These are phyloP conservation scores for Heterobasidion parviporum DNA, from an alignment of 1,284 basidiomycete species.

Conservation along the genomic window DNA sequence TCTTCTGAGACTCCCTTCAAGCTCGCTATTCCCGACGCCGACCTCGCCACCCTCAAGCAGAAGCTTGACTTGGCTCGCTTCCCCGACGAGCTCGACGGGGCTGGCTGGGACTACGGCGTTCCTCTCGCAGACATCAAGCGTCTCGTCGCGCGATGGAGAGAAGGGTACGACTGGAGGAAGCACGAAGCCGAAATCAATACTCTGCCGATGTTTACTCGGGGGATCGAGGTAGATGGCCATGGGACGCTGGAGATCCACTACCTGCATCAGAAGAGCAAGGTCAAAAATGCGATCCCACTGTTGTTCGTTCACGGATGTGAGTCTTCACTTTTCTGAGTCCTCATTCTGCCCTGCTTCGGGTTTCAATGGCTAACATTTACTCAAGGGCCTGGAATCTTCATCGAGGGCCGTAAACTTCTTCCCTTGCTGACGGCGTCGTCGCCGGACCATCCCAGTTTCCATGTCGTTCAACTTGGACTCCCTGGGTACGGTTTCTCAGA, in stretches of 20 bases:
- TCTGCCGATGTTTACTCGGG: slow-evolving; percentile 36
- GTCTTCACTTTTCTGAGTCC: slow-evolving; percentile 9
- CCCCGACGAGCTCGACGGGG: slow-evolving; percentile 34
- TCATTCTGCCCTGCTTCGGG: not conserved
- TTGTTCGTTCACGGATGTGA: slow-evolving; percentile 41
- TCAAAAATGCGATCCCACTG: slow-evolving; percentile 31
- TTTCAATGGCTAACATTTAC: not conserved
- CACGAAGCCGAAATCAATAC: slow-evolving; percentile 31
- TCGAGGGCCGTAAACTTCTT: slow-evolving; percentile 46
- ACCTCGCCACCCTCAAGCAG: slow-evolving; percentile 19
- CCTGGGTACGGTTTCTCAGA: slow-evolving; percentile 51
- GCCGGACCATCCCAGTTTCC: slow-evolving; percentile 43
- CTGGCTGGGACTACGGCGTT: slow-evolving; percentile 28
- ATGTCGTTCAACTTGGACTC: slow-evolving; percentile 46
- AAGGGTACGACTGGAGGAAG: slow-evolving; percentile 34
- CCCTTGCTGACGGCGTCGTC: slow-evolving; percentile 36
- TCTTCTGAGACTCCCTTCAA: not conserved
- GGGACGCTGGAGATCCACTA: slow-evolving; percentile 34
- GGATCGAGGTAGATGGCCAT: slow-evolving; percentile 28
- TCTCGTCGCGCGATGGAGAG: slow-evolving; percentile 29
- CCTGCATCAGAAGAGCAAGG: slow-evolving; percentile 29
- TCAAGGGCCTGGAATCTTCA: slow-evolving; percentile 53
- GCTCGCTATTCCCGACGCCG: slow-evolving; percentile 15
- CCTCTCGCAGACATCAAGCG: slow-evolving; percentile 32
- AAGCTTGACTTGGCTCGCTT: slow-evolving; percentile 27